A percentile compares a stretch with the other conserved stretches of the same genome.
These are phyloP conservation scores for Lolium rigidum DNA, from an alignment of 176 grass and related monocot genomes.

Conservation along the genomic window DNA sequence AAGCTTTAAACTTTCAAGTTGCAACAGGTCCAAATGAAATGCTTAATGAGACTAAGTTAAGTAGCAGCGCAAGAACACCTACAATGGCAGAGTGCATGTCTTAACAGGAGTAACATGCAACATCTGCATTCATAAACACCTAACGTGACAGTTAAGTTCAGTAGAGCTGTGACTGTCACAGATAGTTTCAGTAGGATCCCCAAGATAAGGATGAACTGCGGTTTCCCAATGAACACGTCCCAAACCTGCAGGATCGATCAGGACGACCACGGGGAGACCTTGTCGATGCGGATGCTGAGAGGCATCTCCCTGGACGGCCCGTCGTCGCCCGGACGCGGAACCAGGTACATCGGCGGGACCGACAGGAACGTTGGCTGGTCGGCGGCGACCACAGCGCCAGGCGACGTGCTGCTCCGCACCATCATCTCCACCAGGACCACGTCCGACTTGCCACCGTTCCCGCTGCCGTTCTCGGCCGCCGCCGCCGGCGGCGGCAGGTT, in stretches of 20 bases:
- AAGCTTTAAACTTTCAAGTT: background rate
- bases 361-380: background rate
- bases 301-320: slow-evolving; percentile 17
- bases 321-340: background rate
- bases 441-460: slow-evolving; percentile 6
- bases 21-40: no score
- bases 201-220: no score
- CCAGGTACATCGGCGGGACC: background rate
- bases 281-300: slow-evolving; percentile 39
- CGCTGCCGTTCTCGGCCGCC: no score
- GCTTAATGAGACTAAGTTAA: no score
- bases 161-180: no score
- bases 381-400: background rate
- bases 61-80: no score
- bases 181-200: no score
- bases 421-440: slow-evolving; percentile 24
- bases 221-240: no score
- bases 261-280: background rate
- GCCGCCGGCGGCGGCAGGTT: background rate
- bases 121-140: no score
- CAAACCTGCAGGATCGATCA: background rate
- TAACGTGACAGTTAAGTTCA: no score
- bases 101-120: no score
- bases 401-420: slow-evolving; percentile 16
- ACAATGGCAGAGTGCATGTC: no score